Conservation (phyloP, 1,284 basidiomycete species). For the Pseudozyma thailandica region DNA sequence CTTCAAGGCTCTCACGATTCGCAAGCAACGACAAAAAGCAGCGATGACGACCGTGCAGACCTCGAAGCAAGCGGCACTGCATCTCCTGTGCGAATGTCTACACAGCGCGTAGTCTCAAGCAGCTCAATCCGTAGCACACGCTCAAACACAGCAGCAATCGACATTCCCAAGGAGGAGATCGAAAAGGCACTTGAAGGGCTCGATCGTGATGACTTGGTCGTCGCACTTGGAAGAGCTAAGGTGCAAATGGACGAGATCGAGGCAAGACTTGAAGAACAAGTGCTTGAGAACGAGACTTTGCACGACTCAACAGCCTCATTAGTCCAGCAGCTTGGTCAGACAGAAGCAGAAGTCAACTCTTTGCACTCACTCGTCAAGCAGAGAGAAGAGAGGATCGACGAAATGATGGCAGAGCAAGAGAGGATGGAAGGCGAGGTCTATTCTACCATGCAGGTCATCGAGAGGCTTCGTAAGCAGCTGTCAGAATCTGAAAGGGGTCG, state of each 20-base stretch:
- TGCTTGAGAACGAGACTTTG: slow-evolving; percentile 46
- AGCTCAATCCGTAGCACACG: slow-evolving; percentile 27
- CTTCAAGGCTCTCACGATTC: slow-evolving; percentile 21
- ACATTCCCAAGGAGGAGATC: slow-evolving; percentile 59
- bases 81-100: slow-evolving; percentile 20
- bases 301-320: slow-evolving; percentile 37
- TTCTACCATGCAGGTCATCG: slow-evolving; percentile 47
- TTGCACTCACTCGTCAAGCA: slow-evolving; percentile 42
- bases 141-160: slow-evolving; percentile 10
- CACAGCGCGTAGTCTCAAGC: slow-evolving; percentile 28
- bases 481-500: slow-evolving; percentile 49
- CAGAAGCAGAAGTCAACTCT: slow-evolving; percentile 30
- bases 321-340: slow-evolving; percentile 28
- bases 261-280: slow-evolving; percentile 39
- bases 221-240: slow-evolving; percentile 57
- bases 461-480: slow-evolving; percentile 53
- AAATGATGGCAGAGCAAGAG: slow-evolving; percentile 58
- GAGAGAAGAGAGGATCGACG: slow-evolving; percentile 58
- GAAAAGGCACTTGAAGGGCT: slow-evolving; percentile 54
- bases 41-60: slow-evolving; percentile 7
- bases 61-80: slow-evolving; percentile 40
- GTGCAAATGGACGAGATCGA: slow-evolving; percentile 60
- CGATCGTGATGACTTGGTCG: slow-evolving; percentile 51
- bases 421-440: slow-evolving; percentile 56
- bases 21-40: slow-evolving; percentile 17